A percentile compares a stretch with the other conserved stretches of the same genome.
These are phyloP conservation scores for Phaeophleospora eucalypticola DNA, from an alignment of 2,329 filamentous ascomycete genomes.

Conservation along the genomic window DNA sequence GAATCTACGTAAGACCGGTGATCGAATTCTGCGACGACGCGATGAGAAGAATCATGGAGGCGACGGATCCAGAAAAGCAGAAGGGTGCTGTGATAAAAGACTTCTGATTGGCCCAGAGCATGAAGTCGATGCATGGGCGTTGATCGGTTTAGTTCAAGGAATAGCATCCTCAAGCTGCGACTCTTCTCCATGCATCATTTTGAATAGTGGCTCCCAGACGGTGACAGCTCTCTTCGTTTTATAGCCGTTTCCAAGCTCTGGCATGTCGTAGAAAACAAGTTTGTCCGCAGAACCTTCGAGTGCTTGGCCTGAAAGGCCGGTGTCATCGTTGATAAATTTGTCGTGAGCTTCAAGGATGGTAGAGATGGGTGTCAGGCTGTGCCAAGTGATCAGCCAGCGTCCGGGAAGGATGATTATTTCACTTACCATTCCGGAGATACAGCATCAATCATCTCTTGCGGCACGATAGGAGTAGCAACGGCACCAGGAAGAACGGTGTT, in stretches of 20 bases:
- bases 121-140: neutral
- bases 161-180: constrained; percentile 41
- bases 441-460: constrained; percentile 42
- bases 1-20: constrained; percentile 24
- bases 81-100: constrained; percentile 24
- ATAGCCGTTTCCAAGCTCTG: constrained; percentile 40
- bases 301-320: constrained; percentile 37
- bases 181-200: constrained; percentile 42
- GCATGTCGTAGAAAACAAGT: constrained; percentile 36
- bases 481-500: constrained; percentile 48
- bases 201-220: constrained; percentile 49
- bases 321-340: constrained; percentile 44
- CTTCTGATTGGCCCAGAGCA: too few relatives aligned
- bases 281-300: constrained; percentile 46
- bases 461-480: constrained; percentile 45
- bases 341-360: constrained; percentile 47
- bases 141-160: constrained; percentile 16
- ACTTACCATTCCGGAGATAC: constrained; percentile 30
- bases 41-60: constrained; percentile 31
- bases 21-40: constrained; percentile 25
- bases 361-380: constrained; percentile 35
- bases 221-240: constrained; percentile 42
- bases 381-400: neutral
- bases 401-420: too few relatives aligned
- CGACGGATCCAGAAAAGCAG: constrained; percentile 30